phyloP scores from a whole-genome alignment of 192 early-diverging fungal species.

The Dimargaris cristalligena region DNA sequence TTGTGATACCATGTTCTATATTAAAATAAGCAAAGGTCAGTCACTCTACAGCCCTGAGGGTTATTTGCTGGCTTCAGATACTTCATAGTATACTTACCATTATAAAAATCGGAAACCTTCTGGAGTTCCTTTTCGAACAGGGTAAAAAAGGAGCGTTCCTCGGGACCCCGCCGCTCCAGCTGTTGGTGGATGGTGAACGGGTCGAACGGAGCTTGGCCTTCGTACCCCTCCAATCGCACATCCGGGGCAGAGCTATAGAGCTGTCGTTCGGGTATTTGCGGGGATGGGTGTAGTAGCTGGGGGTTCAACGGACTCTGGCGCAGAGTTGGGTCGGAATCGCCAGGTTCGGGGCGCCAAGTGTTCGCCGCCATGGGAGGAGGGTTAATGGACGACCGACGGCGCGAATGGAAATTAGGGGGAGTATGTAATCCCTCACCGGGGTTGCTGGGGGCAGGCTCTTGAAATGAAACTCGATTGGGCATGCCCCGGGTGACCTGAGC shows the following conservation, averaged over 20 bases:
- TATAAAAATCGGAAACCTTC: conserved; percentile 32
- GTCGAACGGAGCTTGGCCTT: neutral
- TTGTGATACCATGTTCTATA: too few species aligned
- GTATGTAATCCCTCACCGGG: too few species aligned
- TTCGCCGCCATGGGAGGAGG: too few species aligned
- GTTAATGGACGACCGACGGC: too few species aligned
- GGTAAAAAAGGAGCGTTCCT: conserved; percentile 29
- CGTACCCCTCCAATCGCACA: neutral
- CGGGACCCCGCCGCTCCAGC: conserved; percentile 16
- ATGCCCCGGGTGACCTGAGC: too few species aligned
- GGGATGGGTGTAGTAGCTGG: too few species aligned
- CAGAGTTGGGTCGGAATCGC: too few species aligned
- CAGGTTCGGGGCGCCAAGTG: neutral
- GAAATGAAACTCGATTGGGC: too few species aligned
- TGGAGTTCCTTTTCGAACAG: conserved; percentile 26
- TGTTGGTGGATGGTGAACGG: conserved; percentile 13
- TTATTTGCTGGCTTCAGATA: neutral
- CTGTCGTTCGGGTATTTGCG: neutral
- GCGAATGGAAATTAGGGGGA: too few species aligned
- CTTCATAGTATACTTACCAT: conserved; percentile 16
- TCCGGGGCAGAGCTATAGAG: neutral
- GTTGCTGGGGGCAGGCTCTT: neutral
- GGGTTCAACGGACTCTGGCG: too few species aligned
- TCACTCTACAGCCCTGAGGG: too few species aligned
- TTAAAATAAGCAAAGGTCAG: too few species aligned